Evolutionary conservation across 2,329 filamentous ascomycete species (phyloP), one percentile per base, ranked within the genome.

Genomic region (Xylaria polymorpha): DNA sequence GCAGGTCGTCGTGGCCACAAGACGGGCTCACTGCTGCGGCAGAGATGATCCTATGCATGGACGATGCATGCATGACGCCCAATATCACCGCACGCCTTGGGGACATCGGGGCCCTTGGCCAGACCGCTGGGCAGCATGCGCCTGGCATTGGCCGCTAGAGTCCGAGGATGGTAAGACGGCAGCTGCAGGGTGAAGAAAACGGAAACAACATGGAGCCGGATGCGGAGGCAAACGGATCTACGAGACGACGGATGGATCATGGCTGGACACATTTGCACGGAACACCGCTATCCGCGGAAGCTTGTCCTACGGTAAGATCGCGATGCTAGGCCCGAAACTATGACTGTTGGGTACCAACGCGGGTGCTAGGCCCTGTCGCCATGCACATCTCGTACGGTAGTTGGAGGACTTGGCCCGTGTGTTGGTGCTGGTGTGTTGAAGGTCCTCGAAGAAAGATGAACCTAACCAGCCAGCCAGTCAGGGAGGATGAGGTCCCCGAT

Each of bases 111-210:
- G 51, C 9, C n/a, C 25, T 50, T 58, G 43, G 61, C 57, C 22
- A 51, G 61, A 64, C 66, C 56, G 37, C 56, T 61, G 37, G 61
- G 53, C 61, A 44, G 29, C 29, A 60, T 59, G 68, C 53, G 48
- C 65, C 58, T n/a, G 50, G 61, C 46, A 60, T 66, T 66, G 66
- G 69, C 67, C 73, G 70, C 69, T 70, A 69, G 71, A 56, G 67
- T 61, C 51, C 35, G 59, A 64, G 71, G 68, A 61, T 71, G 69
- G 70, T 73, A 71, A 62, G 68, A 67, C 53, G 50, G 37, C 56
- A 69, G 74, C 75, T 78, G 75, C 77, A 77, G 71, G 72, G 68
- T 71, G 75, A 73, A 76, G 69, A 72, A 78, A 74, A 72, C 63
- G 73, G 74, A 76, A 77, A 67, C 59, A 67, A 64, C 61, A 55